Percentiles rank a stretch among this genome's conserved stretches.
phyloP scores from a whole-genome alignment of 176 grass and related monocot species.

The Urochloa ruziziensis region DNA sequence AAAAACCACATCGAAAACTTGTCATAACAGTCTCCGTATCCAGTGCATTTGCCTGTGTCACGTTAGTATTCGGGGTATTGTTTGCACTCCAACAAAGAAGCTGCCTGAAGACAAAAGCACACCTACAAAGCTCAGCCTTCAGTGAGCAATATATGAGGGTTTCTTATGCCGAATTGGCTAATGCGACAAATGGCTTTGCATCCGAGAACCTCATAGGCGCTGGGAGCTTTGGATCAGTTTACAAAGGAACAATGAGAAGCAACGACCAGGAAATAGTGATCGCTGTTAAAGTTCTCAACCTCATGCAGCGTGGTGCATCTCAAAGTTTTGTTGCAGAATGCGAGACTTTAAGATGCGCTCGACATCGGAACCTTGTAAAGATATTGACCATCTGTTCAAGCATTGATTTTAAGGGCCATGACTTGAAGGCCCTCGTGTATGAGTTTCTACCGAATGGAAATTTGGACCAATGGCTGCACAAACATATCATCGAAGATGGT shows the following conservation, averaged over 20 bases:
- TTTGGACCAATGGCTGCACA: slow-evolving; percentile 2
- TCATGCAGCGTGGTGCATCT: slow-evolving; percentile 1
- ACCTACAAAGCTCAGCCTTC: neutral
- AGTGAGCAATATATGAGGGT: neutral
- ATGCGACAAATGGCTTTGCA: slow-evolving; percentile 14
- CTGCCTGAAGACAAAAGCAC: neutral
- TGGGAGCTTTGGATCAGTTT: slow-evolving; percentile 2
- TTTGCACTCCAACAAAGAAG: neutral
- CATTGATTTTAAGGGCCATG: neutral
- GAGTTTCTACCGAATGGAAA: slow-evolving; percentile 11
- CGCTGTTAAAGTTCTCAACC: slow-evolving; percentile 18
- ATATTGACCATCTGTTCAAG: slow-evolving; percentile 15
- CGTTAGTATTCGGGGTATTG: neutral
- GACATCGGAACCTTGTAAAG: slow-evolving; percentile 21
- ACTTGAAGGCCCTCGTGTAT: slow-evolving; percentile 22
- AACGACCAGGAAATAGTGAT: neutral
- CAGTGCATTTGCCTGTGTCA: neutral
- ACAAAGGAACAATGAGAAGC: neutral
- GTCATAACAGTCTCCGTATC: neutral
- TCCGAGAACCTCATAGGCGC: slow-evolving; percentile 1
- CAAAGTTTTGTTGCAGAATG: slow-evolving; percentile 25
- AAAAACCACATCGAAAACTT: neutral
- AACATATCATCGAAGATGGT: neutral
- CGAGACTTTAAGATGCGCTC: slow-evolving; percentile 4
- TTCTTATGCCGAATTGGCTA: slow-evolving; percentile 25